A percentile compares a stretch with the other conserved stretches of the same genome.
Evolutionary conservation across 331 rosid species (phyloP).

Genomic region (Malus hybrid): DNA sequence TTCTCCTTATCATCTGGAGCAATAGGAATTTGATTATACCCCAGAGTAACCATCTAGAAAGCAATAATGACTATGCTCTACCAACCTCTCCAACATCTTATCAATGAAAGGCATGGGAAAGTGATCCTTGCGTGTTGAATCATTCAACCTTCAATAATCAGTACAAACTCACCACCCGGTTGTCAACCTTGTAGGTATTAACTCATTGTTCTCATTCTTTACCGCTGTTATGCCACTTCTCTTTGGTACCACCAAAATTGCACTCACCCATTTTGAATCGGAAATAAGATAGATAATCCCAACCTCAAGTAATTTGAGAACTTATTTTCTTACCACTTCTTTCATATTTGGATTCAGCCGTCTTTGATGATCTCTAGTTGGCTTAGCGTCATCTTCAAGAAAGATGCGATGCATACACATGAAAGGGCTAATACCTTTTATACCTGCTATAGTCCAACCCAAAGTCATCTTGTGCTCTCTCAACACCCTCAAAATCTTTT

Average conservation of each 20-base stretch:
- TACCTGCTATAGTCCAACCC: not conserved
- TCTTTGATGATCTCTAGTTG: not conserved
- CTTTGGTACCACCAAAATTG: not conserved
- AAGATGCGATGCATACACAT: not conserved
- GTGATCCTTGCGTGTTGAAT: no score
- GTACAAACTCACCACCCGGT: not conserved
- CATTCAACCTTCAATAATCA: no score
- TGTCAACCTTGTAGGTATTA: not conserved
- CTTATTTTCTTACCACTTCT: not conserved
- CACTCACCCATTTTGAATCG: not conserved
- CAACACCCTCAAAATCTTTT: not conserved
- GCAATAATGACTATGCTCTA: no score
- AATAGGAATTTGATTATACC: no score
- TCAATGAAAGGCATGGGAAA: no score
- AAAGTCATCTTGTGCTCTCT: not conserved
- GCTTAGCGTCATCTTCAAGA: not conserved
- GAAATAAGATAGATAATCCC: not conserved
- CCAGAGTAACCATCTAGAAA: no score
- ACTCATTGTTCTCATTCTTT: not conserved
- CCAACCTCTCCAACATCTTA: no score
- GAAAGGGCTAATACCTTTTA: not conserved
- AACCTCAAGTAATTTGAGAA: not conserved
- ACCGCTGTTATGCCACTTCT: not conserved
- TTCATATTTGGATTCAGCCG: not conserved
- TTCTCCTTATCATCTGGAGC: not conserved